Conservation (phyloP, 2,329 filamentous ascomycete genomes). For the Hypoxylon sp. region DNA sequence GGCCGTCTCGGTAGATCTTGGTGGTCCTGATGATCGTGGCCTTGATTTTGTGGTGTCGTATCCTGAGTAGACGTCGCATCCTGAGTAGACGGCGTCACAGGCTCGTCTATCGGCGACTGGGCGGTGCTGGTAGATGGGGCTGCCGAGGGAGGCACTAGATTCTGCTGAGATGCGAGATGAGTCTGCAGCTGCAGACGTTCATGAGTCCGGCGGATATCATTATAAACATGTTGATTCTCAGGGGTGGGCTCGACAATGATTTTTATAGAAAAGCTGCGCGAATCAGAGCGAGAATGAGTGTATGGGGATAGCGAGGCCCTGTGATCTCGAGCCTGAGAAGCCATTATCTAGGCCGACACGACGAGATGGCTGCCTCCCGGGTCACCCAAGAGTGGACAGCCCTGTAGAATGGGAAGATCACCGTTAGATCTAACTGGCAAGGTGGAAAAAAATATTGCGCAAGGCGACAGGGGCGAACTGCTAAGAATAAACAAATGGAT, state of each 20-base stretch:
- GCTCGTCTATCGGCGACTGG: constrained; percentile 42
- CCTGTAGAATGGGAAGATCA: constrained; percentile 18
- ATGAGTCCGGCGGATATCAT: constrained; percentile 45
- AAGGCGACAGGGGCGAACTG: constrained; percentile 21
- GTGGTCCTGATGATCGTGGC: constrained; percentile 3
- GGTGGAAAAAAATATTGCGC: constrained; percentile 20
- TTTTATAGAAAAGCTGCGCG: constrained; percentile 27
- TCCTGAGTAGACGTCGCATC: constrained; percentile 37
- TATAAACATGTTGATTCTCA: constrained; percentile 47
- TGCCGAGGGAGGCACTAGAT: constrained; percentile 35
- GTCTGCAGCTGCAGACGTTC: constrained; percentile 39
- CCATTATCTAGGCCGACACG: constrained; percentile 32
- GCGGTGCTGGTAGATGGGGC: constrained; percentile 42
- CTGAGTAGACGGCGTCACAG: constrained; percentile 26
- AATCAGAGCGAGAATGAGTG: constrained; percentile 20
- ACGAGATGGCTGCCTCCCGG: constrained; percentile 10
- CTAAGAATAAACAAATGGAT: constrained; percentile 5
- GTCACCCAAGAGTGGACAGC: constrained; percentile 23
- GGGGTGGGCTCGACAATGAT: constrained; percentile 45
- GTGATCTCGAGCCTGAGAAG: constrained; percentile 30
- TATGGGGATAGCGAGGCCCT: constrained; percentile 20
- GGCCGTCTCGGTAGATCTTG: constrained; percentile 28
- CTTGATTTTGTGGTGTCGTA: constrained; percentile 15
- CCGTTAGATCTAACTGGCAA: constrained; percentile 10
- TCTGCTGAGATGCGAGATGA: constrained; percentile 42